Conservation (phyloP, 176 grass and related monocot genomes). For the Oryza brachyantha region DNA sequence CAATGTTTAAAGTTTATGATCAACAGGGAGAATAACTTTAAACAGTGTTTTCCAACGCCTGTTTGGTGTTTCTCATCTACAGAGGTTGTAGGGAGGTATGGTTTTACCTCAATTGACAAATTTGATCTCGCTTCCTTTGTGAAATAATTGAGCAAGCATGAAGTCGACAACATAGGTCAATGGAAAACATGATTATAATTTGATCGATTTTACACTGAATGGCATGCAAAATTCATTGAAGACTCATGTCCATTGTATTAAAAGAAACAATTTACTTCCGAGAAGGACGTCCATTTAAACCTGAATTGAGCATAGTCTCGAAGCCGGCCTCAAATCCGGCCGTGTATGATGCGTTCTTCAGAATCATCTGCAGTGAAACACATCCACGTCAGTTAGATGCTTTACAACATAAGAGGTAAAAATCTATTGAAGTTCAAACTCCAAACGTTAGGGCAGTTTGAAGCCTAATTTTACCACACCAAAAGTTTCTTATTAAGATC, state of each 20-base stretch:
- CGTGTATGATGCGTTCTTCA: constrained; percentile 70
- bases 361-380: constrained; percentile 58
- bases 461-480: neutral
- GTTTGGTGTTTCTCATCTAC: neutral
- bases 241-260: neutral
- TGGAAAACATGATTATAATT: neutral
- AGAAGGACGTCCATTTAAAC: constrained; percentile 27
- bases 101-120: neutral
- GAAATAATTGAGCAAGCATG: neutral
- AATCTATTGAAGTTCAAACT: constrained; percentile 6
- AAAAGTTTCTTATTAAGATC: neutral
- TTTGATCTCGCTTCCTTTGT: neutral
- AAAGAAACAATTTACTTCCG: constrained; percentile 35
- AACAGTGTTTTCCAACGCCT: neutral
- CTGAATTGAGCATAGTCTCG: constrained; percentile 36
- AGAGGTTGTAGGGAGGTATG: neutral
- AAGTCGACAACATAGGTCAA: neutral
- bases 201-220: neutral
- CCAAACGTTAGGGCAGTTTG: neutral
- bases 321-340: constrained; percentile 62
- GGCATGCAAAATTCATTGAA: constrained; percentile 12
- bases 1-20: neutral
- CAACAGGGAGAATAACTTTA: neutral
- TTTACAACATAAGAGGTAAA: neutral
- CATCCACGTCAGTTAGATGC: neutral